Percentiles rank a stretch among this genome's conserved stretches.
Evolutionary conservation across 2,329 filamentous ascomycete genomes (phyloP).

Genomic region (Huntiella decipiens): DNA sequence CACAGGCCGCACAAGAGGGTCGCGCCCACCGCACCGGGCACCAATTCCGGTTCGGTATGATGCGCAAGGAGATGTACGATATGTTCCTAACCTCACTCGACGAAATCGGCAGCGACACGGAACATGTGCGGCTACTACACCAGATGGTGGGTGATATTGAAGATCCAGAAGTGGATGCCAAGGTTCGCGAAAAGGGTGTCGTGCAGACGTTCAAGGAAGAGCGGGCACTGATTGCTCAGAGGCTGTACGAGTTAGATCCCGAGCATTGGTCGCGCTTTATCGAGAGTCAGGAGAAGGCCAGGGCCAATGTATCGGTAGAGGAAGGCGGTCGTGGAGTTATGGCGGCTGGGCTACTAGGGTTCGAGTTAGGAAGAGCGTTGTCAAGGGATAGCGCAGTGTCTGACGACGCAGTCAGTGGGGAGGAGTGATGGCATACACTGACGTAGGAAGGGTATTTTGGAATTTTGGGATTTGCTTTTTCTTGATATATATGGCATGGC

Average conservation of each 20-base stretch:
- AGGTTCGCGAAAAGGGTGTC: constrained; percentile 37
- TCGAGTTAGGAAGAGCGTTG: constrained; percentile 1
- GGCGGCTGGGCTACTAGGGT: constrained; percentile 5
- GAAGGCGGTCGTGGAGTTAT: constrained; percentile 15
- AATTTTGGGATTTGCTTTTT: neutral
- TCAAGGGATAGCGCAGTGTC: constrained; percentile 7
- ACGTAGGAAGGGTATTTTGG: too few species aligned
- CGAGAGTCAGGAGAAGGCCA: constrained; percentile 40
- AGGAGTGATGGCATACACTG: constrained; percentile 13
- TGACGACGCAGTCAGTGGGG: constrained; percentile 23
- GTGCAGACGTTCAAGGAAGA: constrained; percentile 43
- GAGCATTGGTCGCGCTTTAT: constrained; percentile 45
- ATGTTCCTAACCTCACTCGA: constrained; percentile 28
- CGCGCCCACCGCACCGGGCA: constrained; percentile 36
- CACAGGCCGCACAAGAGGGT: constrained; percentile 37
- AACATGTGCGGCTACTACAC: constrained; percentile 33
- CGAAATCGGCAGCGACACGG: constrained; percentile 30
- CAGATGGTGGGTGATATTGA: constrained; percentile 44
- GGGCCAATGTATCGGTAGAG: constrained; percentile 28
- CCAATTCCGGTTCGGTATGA: constrained; percentile 33
- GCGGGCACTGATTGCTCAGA: constrained; percentile 28
- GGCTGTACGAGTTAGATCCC: constrained; percentile 41
- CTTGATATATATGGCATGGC: neutral
- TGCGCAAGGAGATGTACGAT: constrained; percentile 32
- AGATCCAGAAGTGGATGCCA: constrained; percentile 35